phyloP scores from a whole-genome alignment of 192 early-diverging fungal species.

The Backusella tuberculispora region DNA sequence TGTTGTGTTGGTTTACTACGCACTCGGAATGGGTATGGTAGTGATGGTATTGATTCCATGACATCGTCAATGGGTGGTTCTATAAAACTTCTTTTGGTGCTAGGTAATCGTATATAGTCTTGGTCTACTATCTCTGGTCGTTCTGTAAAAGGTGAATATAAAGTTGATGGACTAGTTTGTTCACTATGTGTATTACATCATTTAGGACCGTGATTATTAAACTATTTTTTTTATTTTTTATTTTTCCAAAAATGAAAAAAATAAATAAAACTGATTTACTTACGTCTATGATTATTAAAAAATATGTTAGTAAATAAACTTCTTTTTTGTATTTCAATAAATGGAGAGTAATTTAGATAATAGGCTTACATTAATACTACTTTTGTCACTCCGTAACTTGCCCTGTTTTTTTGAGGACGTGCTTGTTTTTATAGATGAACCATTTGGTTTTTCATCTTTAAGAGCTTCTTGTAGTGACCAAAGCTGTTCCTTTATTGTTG shows the following conservation, averaged over 20 bases:
- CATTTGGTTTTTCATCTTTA: background rate
- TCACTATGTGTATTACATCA: background rate
- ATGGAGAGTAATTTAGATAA: background rate
- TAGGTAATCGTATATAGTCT: background rate
- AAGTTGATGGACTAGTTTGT: background rate
- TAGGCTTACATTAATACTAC: conserved; percentile 11
- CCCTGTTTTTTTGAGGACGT: background rate
- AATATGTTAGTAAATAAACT: background rate
- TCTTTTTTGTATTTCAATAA: background rate
- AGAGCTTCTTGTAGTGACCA: background rate
- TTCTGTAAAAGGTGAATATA: background rate
- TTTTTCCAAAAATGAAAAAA: background rate
- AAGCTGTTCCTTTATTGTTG: background rate
- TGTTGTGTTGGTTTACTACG: background rate
- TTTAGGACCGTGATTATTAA: background rate
- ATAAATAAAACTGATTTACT: background rate
- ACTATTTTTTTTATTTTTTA: conserved; percentile 4
- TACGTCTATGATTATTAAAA: conserved; percentile 12
- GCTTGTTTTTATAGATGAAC: background rate
- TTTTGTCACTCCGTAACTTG: conserved; percentile 1
- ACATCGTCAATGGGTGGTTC: background rate
- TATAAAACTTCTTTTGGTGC: background rate
- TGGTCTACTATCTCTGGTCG: conserved; percentile 6
- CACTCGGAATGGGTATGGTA: conserved; percentile 2
- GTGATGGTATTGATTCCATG: background rate